Conservation (phyloP, 1,284 basidiomycete species). For the Prillingera fragicola region DNA sequence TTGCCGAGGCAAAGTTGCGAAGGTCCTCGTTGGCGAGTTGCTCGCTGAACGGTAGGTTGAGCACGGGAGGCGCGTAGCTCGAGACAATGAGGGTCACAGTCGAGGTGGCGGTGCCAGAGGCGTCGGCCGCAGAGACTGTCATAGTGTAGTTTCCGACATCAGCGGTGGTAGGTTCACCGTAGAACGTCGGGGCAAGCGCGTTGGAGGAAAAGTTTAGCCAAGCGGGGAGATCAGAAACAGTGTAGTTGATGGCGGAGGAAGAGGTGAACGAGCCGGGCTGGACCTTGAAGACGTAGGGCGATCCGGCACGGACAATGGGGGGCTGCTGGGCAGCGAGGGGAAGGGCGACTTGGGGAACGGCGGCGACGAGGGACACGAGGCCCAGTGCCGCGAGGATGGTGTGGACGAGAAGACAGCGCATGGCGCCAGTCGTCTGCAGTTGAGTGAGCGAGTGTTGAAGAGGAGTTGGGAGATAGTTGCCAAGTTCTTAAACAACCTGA, state of each 20-base stretch:
- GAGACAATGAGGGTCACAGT: constrained; percentile 47
- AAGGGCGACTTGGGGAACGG: constrained; percentile 44
- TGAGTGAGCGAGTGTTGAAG: no score
- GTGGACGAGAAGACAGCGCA: constrained; percentile 15
- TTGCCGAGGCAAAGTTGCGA: constrained; percentile 39
- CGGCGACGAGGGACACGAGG: constrained; percentile 8
- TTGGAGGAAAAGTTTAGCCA: constrained; percentile 49
- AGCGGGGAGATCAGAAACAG: constrained; percentile 47
- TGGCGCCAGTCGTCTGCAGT: constrained; percentile 8
- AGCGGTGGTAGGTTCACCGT: constrained; percentile 30
- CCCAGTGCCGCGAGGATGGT: no score
- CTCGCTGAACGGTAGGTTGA: constrained; percentile 39
- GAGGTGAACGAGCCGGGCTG: constrained; percentile 43
- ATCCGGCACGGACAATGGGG: constrained; percentile 46
- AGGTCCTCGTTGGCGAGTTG: constrained; percentile 42
- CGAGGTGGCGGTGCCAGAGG: constrained; percentile 23
- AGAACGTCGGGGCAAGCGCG: constrained; percentile 30
- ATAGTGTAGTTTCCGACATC: constrained; percentile 37
- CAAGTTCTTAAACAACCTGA: no score
- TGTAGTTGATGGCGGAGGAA: constrained; percentile 37
- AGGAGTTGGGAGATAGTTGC: no score
- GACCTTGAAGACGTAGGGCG: constrained; percentile 43
- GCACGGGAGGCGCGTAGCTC: constrained; percentile 37
- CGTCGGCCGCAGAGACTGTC: constrained; percentile 37
- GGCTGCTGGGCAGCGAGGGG: constrained; percentile 47